Evolutionary conservation across 495 filamentous ascomycete genomes (phyloP).

Genomic region (Pyrenula aspistea): DNA sequence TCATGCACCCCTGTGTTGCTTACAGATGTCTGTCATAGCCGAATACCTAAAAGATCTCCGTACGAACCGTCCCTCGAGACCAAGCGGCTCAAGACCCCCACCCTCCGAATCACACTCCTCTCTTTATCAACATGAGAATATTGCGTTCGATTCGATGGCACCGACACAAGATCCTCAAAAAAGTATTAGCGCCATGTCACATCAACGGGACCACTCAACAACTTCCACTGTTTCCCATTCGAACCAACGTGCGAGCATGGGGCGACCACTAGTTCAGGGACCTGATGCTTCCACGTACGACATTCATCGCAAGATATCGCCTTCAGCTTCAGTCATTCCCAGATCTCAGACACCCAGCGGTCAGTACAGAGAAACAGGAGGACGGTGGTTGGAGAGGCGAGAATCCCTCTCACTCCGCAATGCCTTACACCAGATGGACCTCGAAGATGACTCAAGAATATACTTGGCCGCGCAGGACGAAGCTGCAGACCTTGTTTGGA

Average conservation of each 20-base stretch:
- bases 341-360: constrained; percentile 31
- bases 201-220: constrained; percentile 30
- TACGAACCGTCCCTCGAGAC: constrained; percentile 61
- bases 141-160: constrained; percentile 6
- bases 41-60: constrained; percentile 72
- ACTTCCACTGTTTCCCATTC: constrained; percentile 2
- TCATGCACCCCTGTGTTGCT: constrained; percentile 14
- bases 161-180: constrained; percentile 18
- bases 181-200: constrained; percentile 37
- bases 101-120: constrained; percentile 34
- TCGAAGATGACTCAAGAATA: constrained; percentile 50
- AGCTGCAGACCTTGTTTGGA: constrained; percentile 77
- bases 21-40: constrained; percentile 25
- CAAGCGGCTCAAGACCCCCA: constrained; percentile 68
- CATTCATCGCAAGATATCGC: constrained; percentile 28
- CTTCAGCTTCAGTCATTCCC: constrained; percentile 23
- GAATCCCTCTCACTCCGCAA: constrained; percentile 66
- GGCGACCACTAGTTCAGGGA: constrained; percentile 30
- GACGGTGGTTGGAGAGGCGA: constrained; percentile 78
- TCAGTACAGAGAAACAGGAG: constrained; percentile 66
- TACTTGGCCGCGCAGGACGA: constrained; percentile 73
- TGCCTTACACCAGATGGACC: constrained; percentile 70
- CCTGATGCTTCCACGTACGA: constrained; percentile 22
- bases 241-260: constrained; percentile 8
- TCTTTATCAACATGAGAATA: constrained; percentile 17